Percentiles rank a stretch among this genome's conserved stretches.
These are phyloP conservation scores for Penicillium ochrochloron DNA, from an alignment of 495 filamentous ascomycete species.

Conservation along the genomic window DNA sequence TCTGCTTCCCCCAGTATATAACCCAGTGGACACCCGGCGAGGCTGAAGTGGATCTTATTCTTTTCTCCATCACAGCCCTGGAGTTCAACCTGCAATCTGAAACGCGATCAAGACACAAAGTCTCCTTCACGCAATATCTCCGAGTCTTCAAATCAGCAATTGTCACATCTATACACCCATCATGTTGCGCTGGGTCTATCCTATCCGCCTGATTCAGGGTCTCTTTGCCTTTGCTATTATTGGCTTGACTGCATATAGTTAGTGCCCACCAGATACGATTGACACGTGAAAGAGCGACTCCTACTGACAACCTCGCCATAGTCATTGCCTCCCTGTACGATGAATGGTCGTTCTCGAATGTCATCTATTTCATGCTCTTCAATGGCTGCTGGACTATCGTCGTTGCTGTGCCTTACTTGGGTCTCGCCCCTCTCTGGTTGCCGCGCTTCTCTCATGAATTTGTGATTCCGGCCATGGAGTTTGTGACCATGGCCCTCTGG, in stretches of 20 bases:
- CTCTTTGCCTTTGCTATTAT: slow-evolving; percentile 67
- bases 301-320: slow-evolving; percentile 8
- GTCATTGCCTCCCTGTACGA: slow-evolving; percentile 37
- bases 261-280: background rate
- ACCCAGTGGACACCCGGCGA: slow-evolving; percentile 15
- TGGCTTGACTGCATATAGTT: slow-evolving; percentile 68
- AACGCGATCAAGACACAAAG: background rate
- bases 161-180: slow-evolving; percentile 10
- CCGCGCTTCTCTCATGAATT: slow-evolving; percentile 57
- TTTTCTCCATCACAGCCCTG: slow-evolving; percentile 15
- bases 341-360: slow-evolving; percentile 33
- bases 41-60: slow-evolving; percentile 22
- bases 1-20: slow-evolving; percentile 14
- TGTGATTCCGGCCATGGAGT: slow-evolving; percentile 30
- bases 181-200: slow-evolving; percentile 40
- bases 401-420: slow-evolving; percentile 64
- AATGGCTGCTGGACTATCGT: slow-evolving; percentile 65
- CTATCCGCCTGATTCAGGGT: slow-evolving; percentile 62
- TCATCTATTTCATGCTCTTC: slow-evolving; percentile 70
- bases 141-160: background rate
- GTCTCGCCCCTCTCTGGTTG: slow-evolving; percentile 60
- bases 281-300: background rate
- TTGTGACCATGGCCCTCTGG: slow-evolving; percentile 45
- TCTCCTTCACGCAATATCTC: background rate
- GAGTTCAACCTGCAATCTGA: background rate